Evolutionary conservation across 495 filamentous ascomycete species (phyloP), one percentile per base, ranked within the genome.

Genomic region (Hypomontagnella submonticulosa): DNA sequence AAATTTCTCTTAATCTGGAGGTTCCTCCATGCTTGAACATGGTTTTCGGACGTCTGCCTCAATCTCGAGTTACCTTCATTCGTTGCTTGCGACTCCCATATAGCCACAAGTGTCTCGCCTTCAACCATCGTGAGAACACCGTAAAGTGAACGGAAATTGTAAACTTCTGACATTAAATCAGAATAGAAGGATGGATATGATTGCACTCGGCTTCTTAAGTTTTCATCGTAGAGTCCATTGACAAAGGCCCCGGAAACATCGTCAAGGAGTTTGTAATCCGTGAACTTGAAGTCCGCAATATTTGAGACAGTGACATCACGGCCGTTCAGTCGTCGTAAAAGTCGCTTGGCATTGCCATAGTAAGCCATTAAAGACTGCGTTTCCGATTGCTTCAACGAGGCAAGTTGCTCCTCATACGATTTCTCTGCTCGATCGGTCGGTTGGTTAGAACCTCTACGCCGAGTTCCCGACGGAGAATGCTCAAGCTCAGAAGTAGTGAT

Each of bases 91-190:
- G 50, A 60, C 27, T 84, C 81, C 79, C 77, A 86, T 8, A 73
- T 60, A 59, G 77, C 62, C 4, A 76, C 73, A 30, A 84, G 65
- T 5, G 67, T 61, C 59, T 85, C 83, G 13, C 84, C 83, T 53
- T 87, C 84, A 4, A 79, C 63, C 33, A 85, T 80, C n/a, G 66
- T 77, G 48, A 77, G 71, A 1, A 80, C 73, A 0, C 83, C 81
- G 16, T 67, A 57, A 0, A 87, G 80, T 3, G 82, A 81, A 13
- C 81, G 77, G 46, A 69, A 57, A 48, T 76, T 63, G 15, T 52
- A 56, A 7, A 55, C 19, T 5, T 65, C 48, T 23, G 69, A 68
- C 1, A 72, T 57, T 12, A 65, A 65, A n/a, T 62, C 56, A 5
- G 55, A 27, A 27, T 57, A 57, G 9, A 85, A 69, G 3, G 79